Evolutionary conservation across 2,329 filamentous ascomycete genomes (phyloP).

Genomic region (Alternaria sp.): DNA sequence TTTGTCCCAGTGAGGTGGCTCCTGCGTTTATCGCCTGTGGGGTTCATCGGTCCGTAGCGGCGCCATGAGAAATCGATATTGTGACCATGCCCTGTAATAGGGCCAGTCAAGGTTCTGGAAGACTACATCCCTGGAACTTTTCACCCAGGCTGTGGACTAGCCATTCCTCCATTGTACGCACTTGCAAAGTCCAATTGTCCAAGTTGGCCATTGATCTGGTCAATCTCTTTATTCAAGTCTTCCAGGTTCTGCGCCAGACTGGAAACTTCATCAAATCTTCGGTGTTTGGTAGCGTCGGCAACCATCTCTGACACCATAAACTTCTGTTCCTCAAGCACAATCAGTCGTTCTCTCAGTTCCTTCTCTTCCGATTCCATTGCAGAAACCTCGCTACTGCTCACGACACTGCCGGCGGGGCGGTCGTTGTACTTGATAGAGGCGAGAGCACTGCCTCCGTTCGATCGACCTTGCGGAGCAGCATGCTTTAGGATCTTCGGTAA

Average conservation of each 20-base stretch:
- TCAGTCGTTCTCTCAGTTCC: slow-evolving; percentile 77
- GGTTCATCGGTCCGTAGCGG: neutral
- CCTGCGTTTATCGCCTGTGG: neutral
- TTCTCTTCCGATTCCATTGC: slow-evolving; percentile 85
- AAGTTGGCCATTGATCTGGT: slow-evolving; percentile 70
- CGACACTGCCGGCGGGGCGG: slow-evolving; percentile 61
- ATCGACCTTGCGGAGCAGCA: slow-evolving; percentile 62
- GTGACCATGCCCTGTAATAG: neutral
- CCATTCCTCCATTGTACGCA: slow-evolving; percentile 53
- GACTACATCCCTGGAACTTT: neutral
- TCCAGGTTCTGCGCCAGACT: slow-evolving; percentile 82
- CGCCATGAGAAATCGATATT: neutral
- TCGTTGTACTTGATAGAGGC: slow-evolving; percentile 68
- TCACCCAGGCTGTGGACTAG: slow-evolving; percentile 37
- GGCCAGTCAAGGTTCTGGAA: neutral
- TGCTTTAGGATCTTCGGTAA: slow-evolving; percentile 62
- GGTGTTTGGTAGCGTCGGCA: slow-evolving; percentile 74
- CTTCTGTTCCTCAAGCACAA: slow-evolving; percentile 89
- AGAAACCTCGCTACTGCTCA: slow-evolving; percentile 67
- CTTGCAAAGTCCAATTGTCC: slow-evolving; percentile 71
- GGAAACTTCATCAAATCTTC: slow-evolving; percentile 86
- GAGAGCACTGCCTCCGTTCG: slow-evolving; percentile 57
- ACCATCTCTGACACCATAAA: slow-evolving; percentile 92
- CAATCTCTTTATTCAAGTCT: slow-evolving; percentile 82
- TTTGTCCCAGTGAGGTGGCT: neutral